phyloP scores from a whole-genome alignment of 2,329 filamentous ascomycete genomes.

The Colletotrichum endophyticum region DNA sequence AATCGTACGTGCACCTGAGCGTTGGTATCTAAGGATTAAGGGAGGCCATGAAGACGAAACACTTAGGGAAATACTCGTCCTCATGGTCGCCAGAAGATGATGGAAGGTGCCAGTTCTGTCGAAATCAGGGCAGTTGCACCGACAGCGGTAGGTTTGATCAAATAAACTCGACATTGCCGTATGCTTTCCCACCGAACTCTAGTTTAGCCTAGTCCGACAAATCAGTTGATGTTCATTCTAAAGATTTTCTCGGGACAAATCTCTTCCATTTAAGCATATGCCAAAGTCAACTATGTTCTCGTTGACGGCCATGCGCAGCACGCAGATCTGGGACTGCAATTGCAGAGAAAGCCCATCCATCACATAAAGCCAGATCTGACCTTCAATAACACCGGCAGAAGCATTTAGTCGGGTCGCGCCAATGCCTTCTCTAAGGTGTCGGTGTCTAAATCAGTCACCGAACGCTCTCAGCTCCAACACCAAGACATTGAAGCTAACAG shows the following conservation, averaged over 20 bases:
- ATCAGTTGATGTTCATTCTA: not conserved
- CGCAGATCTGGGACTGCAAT: not conserved
- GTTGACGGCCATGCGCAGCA: not conserved
- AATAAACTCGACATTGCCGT: not conserved
- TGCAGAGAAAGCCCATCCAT: not conserved
- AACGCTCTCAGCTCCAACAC: not conserved
- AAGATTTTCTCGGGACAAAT: not conserved
- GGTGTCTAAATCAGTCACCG: not conserved
- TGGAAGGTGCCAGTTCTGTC: not conserved
- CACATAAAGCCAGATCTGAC: not conserved
- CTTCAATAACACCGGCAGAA: not conserved
- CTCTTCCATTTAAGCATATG: not conserved
- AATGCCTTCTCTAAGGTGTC: not conserved
- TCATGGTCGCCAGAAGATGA: not conserved
- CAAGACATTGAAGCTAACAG: not conserved
- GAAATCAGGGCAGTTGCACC: not conserved
- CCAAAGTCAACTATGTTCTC: not conserved
- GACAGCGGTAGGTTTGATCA: not conserved
- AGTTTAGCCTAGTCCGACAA: rapidly evolving
- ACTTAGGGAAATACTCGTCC: not conserved
- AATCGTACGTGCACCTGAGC: not conserved
- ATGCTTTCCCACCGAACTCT: not conserved
- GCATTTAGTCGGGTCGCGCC: rapidly evolving
- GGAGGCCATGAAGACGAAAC: not conserved
- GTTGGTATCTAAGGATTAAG: not conserved